phyloP scores from a whole-genome alignment of 2,329 filamentous ascomycete genomes.

The Saccharata proteae region DNA sequence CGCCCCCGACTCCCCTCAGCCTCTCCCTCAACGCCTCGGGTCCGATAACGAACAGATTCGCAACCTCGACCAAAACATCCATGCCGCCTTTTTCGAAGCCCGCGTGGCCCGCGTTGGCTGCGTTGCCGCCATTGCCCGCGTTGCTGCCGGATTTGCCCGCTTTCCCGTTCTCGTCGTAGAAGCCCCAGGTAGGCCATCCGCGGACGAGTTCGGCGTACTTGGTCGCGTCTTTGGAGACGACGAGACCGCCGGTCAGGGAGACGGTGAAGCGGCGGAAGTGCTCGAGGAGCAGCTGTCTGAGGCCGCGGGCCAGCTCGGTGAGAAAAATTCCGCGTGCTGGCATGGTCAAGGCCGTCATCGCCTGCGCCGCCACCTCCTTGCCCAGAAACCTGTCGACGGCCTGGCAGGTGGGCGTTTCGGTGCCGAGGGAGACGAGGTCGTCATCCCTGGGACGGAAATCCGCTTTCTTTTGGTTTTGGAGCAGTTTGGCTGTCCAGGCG shows the following conservation, averaged over 20 bases:
- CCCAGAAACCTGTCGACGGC: slow-evolving; percentile 70
- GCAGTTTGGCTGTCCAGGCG: slow-evolving; percentile 61
- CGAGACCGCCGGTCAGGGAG: slow-evolving; percentile 82
- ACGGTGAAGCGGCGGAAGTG: slow-evolving; percentile 93
- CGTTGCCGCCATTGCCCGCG: slow-evolving; percentile 17
- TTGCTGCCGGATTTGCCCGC: slow-evolving; percentile 20
- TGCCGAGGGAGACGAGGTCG: slow-evolving; percentile 30
- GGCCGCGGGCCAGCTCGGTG: slow-evolving; percentile 68
- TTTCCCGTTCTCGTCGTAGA: slow-evolving; percentile 48
- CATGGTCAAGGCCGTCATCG: slow-evolving; percentile 62
- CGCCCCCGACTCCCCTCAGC: slow-evolving; percentile 30
- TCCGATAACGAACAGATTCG: slow-evolving; percentile 89
- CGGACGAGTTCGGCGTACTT: slow-evolving; percentile 81
- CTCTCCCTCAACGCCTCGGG: slow-evolving; percentile 41
- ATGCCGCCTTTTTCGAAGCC: slow-evolving; percentile 44
- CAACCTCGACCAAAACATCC: slow-evolving; percentile 84
- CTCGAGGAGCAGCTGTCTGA: slow-evolving; percentile 70
- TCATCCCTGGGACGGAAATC: slow-evolving; percentile 84
- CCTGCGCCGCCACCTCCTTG: slow-evolving; percentile 47
- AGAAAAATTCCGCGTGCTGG: slow-evolving; percentile 73
- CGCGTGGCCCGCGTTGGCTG: slow-evolving; percentile 35
- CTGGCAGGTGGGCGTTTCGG: slow-evolving; percentile 69
- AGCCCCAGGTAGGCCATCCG: slow-evolving; percentile 48
- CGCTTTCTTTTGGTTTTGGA: slow-evolving; percentile 70
- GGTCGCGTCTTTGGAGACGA: slow-evolving; percentile 92